Conservation (phyloP, 805 yeast genomes). For the Wickerhamiella vanderwaltii region DNA sequence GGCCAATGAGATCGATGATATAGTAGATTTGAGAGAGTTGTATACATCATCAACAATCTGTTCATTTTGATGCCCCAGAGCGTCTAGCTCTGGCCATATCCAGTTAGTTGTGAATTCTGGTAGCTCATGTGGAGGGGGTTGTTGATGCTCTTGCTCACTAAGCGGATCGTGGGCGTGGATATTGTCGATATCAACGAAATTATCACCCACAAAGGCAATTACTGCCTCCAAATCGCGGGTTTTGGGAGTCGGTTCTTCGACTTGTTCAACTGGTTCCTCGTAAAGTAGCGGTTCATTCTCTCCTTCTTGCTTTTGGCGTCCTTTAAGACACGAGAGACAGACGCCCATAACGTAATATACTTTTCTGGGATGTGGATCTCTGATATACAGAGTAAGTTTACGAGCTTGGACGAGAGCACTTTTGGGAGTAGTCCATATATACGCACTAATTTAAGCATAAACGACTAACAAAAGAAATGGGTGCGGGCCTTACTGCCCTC, state of each 20-base stretch:
- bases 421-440: background rate
- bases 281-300: constrained; percentile 10
- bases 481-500: constrained; percentile 76
- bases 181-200: constrained; percentile 9
- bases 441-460: background rate
- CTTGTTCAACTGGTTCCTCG: background rate
- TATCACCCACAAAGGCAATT: constrained; percentile 6
- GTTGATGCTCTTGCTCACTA: background rate
- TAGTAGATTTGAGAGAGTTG: background rate
- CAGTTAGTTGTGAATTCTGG: constrained; percentile 1
- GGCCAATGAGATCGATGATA: background rate
- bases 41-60: constrained; percentile 2
- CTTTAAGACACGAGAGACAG: constrained; percentile 8
- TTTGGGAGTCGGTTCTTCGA: constrained; percentile 6
- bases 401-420: background rate
- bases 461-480: constrained; percentile 49
- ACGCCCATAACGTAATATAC: background rate
- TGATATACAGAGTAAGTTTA: constrained; percentile 29
- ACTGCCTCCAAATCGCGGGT: constrained; percentile 9
- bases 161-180: background rate
- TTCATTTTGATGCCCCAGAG: constrained; percentile 10
- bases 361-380: constrained; percentile 26
- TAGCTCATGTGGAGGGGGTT: background rate
- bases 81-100: constrained; percentile 12
- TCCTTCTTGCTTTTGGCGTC: constrained; percentile 1